Evolutionary conservation across 768 basidiomycete genomes (phyloP).

Genomic region (Kwoniella bestiolae): DNA sequence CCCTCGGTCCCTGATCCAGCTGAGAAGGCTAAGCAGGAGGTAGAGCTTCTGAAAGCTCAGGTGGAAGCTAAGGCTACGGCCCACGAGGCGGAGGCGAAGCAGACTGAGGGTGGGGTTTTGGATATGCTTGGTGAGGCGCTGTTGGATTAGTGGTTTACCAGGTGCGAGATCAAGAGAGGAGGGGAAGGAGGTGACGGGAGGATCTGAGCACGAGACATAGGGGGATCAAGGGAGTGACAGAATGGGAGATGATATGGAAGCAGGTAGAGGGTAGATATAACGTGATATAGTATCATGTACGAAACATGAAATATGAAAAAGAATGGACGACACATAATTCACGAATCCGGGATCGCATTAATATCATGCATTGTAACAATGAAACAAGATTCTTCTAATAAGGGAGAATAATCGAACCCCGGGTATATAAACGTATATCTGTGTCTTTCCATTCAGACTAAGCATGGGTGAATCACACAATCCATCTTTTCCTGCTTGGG

Average conservation of each 20-base stretch:
- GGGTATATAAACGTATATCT: no score
- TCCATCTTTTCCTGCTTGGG: no score
- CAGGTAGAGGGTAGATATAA: neutral
- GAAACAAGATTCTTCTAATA: no score
- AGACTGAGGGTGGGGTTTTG: constrained; percentile 48
- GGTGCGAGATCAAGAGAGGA: neutral
- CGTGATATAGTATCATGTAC: neutral
- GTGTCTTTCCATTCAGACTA: no score
- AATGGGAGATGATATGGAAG: neutral
- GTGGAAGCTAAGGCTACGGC: constrained; percentile 70
- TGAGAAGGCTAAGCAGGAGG: constrained; percentile 48
- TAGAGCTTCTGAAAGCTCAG: constrained; percentile 42
- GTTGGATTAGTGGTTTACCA: constrained; percentile 55
- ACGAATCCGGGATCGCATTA: neutral
- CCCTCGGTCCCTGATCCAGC: constrained; percentile 54
- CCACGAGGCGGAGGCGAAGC: constrained; percentile 72
- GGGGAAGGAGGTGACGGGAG: neutral
- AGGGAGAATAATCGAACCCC: no score
- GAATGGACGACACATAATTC: no score
- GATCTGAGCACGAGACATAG: neutral
- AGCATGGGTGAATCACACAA: no score
- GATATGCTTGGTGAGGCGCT: constrained; percentile 52
- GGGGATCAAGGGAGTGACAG: neutral
- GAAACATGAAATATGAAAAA: neutral
- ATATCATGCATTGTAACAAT: neutral